phyloP scores from a whole-genome alignment of 2,329 filamentous ascomycete genomes.

The Aspergillus calidoustus region DNA sequence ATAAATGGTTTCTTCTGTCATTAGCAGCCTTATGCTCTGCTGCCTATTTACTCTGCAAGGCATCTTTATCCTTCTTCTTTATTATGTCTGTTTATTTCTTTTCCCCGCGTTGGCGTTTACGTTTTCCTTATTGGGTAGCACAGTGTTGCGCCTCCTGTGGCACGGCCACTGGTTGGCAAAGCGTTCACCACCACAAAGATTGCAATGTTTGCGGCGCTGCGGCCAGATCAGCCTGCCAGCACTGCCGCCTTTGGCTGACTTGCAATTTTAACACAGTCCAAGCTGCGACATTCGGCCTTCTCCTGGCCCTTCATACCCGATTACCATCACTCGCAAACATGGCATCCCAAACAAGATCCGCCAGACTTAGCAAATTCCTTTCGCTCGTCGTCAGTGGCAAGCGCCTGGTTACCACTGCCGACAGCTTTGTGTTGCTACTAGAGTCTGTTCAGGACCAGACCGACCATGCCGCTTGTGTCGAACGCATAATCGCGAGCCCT shows the following conservation, averaged over 20 bases:
- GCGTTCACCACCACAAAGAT: neutral
- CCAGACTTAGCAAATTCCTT: slow-evolving; percentile 46
- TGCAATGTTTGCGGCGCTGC: neutral
- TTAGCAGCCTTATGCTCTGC: neutral
- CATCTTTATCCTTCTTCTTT: neutral
- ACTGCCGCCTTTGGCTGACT: neutral
- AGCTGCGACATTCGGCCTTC: neutral
- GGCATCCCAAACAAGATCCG: slow-evolving; percentile 21
- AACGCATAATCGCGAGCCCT: slow-evolving; percentile 45
- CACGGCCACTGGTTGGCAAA: slow-evolving; percentile 6
- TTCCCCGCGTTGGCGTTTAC: neutral
- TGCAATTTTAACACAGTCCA: neutral
- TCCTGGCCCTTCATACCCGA: neutral
- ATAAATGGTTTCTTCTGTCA: neutral
- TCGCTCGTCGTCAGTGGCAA: slow-evolving; percentile 45
- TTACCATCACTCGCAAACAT: neutral
- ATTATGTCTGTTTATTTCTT: neutral
- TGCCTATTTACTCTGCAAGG: neutral
- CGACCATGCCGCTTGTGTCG: slow-evolving; percentile 47
- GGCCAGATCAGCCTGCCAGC: slow-evolving; percentile 2
- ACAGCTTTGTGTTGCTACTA: slow-evolving; percentile 52
- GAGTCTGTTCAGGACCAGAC: slow-evolving; percentile 53
- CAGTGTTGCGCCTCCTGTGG: neutral
- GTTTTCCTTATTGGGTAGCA: neutral
- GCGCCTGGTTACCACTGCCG: slow-evolving; percentile 41